Evolutionary conservation across 306 rosid species (phyloP).

Genomic region (Inga laurina): DNA sequence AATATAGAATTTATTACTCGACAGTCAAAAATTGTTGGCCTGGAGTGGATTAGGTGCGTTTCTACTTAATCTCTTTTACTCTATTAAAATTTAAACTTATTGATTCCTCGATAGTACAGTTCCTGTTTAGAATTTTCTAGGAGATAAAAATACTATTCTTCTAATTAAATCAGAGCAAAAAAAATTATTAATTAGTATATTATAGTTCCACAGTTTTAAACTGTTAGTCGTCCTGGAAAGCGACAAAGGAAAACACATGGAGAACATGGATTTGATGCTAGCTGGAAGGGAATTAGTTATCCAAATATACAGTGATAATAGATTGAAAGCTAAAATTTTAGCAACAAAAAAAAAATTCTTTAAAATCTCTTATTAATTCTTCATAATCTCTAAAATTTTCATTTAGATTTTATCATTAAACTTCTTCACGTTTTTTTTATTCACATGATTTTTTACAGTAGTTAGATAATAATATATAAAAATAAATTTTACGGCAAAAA

Average conservation of each 20-base stretch:
- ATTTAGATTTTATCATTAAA: background rate
- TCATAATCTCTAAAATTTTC: background rate
- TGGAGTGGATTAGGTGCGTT: conserved; percentile 6
- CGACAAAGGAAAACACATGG: background rate
- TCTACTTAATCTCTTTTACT: background rate
- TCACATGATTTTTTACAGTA: background rate
- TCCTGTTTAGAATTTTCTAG: background rate
- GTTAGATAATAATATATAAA: background rate
- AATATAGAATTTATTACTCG: background rate
- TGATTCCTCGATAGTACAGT: background rate
- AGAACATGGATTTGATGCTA: background rate
- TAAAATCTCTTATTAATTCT: background rate
- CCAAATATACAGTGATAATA: background rate
- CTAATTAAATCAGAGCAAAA: background rate
- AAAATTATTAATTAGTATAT: background rate
- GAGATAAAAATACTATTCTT: background rate
- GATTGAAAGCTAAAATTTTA: background rate
- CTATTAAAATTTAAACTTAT: background rate
- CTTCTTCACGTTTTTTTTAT: background rate
- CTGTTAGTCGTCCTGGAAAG: background rate
- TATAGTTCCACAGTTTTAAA: background rate
- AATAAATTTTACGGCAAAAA: too few relatives aligned
- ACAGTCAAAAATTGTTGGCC: conserved; percentile 12
- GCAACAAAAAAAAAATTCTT: background rate
- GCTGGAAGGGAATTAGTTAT: background rate